Evolutionary conservation across 208 protist genomes (phyloP), one percentile per base, ranked within the genome.

Genomic region (Blastocrithidia nonstop): DNA sequence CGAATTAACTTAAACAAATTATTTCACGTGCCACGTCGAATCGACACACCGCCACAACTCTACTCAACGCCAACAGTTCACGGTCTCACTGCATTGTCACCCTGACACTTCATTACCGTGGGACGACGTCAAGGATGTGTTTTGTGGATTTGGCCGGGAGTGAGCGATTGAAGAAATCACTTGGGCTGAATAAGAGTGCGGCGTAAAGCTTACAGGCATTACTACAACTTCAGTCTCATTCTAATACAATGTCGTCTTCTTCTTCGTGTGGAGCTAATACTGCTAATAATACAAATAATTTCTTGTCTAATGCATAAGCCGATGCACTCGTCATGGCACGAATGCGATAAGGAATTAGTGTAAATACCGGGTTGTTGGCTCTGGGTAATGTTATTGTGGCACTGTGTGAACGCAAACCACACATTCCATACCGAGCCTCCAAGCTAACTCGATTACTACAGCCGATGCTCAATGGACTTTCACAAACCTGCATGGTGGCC

Each of bases 111-210:
- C 68, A 56, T 22, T 56, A 54, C 17, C 54, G 50, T 17, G 85
- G 77, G 6, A 35, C 71, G 23, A 51, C 65, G 16, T 81, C 72
- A 24, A 80, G 80, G 17, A 80, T 94, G 53, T 86, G 56, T 53
- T 75, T 98, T 15, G 93, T 97, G 6, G 93, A 98, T 54, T 68
- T 98, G 6, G 95, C 95, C 0, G 95, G 95, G 22, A 89, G 69
- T 39, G 95, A 98, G 66, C 75, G 92, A 8, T 63, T 91, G 20
- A 79, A 90, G 46, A 83, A 78, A 35, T 80, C 87, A 5, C 61
- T 81, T 20, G 66, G 59, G 6, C 28, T 68, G 15, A 26, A 24
- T 23, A 17, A 20, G 27, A 20, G 15, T 41, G 11, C 20, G 13
- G 40, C 26, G 26, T 26, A 38, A 38, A 11, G 16, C 9, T 16